Percentiles rank a stretch among this genome's conserved stretches.
phyloP scores from a whole-genome alignment of 1,284 basidiomycete genomes.

The Sphagnurus paluster region DNA sequence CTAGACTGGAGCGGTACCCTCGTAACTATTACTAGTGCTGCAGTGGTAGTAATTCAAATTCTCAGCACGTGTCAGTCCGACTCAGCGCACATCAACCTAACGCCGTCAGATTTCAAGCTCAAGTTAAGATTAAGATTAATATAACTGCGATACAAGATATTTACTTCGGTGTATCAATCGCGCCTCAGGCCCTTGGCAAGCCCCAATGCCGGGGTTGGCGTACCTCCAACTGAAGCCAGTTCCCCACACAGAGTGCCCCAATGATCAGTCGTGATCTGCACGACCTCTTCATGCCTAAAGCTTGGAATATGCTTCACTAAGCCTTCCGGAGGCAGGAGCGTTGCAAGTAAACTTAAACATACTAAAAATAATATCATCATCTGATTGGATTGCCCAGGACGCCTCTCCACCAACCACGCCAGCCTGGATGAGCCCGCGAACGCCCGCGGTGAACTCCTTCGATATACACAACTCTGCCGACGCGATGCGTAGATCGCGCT shows the following conservation, averaged over 20 bases:
- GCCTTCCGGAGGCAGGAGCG: slow-evolving; percentile 33
- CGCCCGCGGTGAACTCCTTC: slow-evolving; percentile 27
- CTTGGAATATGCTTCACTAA: slow-evolving; percentile 36
- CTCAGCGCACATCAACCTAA: no score
- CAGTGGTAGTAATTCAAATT: no score
- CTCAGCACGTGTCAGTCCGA: no score
- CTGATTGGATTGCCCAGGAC: slow-evolving; percentile 28
- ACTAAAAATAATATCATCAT: slow-evolving; percentile 31
- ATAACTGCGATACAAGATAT: no score
- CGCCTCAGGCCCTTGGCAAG: slow-evolving; percentile 24
- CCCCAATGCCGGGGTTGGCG: slow-evolving; percentile 44
- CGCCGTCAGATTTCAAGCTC: no score
- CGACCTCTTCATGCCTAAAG: slow-evolving; percentile 37
- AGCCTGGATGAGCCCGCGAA: slow-evolving; percentile 27
- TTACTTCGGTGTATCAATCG: slow-evolving; percentile 2
- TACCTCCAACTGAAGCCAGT: slow-evolving; percentile 34
- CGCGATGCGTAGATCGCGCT: slow-evolving; percentile 21
- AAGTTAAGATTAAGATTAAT: no score
- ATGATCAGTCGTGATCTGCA: slow-evolving; percentile 43
- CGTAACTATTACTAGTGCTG: no score
- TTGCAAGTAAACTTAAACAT: slow-evolving; percentile 39
- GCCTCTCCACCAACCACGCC: slow-evolving; percentile 27
- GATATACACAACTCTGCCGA: slow-evolving; percentile 23
- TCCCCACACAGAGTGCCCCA: slow-evolving; percentile 42
- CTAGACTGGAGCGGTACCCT: no score